phyloP scores from a whole-genome alignment of 805 yeast genomes.

The Brettanomyces custersianus region DNA sequence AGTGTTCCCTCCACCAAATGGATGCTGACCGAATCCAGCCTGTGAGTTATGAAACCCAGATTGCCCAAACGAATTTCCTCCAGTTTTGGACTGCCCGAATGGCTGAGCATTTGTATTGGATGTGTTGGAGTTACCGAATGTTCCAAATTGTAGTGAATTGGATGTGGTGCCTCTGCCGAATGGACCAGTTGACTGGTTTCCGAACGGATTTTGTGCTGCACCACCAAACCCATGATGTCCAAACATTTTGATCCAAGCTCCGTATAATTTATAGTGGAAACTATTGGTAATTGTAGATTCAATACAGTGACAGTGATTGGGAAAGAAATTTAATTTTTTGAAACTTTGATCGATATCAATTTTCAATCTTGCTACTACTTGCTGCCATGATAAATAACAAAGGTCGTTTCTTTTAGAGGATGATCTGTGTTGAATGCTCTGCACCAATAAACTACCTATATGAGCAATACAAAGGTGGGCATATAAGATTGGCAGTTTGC shows the following conservation, averaged over 20 bases:
- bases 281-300: no score
- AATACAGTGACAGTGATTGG: no score
- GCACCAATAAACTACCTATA: constrained; percentile 55
- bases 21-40: constrained; percentile 1
- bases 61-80: not conserved
- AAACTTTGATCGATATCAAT: no score
- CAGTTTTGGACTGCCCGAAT: constrained; percentile 2
- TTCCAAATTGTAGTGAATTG: no score
- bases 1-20: constrained; percentile 3
- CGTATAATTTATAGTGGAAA: no score
- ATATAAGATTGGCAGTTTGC: constrained; percentile 75
- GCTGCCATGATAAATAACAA: not conserved
- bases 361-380: not conserved
- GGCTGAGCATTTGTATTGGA: no score
- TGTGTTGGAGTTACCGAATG: no score
- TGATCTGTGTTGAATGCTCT: constrained; percentile 92
- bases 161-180: no score
- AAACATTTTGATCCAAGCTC: no score
- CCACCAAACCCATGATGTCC: no score
- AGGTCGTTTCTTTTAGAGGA: constrained; percentile 17
- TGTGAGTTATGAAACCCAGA: constrained; percentile 1
- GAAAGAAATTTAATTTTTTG: no score
- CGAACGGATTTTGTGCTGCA: constrained; percentile 6
- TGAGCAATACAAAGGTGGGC: constrained; percentile 64
- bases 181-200: constrained; percentile 5